Conservation (phyloP, 225 moss, liverwort and hornwort species). For the Ulota crispa region DNA sequence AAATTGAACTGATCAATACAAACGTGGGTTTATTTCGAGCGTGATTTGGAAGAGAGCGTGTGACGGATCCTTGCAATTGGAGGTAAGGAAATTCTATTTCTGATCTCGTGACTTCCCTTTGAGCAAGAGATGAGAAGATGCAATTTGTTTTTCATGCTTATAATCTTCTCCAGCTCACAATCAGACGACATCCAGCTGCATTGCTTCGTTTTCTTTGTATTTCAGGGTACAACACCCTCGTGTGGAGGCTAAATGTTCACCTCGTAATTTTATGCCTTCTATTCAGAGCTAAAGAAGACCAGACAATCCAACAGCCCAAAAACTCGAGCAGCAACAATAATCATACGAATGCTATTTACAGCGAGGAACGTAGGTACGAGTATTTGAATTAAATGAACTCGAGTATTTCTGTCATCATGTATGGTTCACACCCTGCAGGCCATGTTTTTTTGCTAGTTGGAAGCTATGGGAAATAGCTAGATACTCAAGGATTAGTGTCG, state of each 20-base stretch:
- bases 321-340: background rate
- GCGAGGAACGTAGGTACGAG: background rate
- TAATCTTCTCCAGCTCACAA: background rate
- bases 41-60: background rate
- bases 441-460: slow-evolving; percentile 3
- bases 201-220: slow-evolving; percentile 2
- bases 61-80: background rate
- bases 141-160: slow-evolving; percentile 4
- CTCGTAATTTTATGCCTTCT: background rate
- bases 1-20: background rate
- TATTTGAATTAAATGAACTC: slow-evolving; percentile 8
- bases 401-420: slow-evolving; percentile 1
- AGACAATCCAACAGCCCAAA: background rate
- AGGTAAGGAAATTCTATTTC: background rate
- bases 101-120: slow-evolving; percentile 2
- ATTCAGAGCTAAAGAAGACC: background rate
- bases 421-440: background rate
- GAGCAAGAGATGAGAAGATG: slow-evolving; percentile 1
- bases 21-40: background rate
- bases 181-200: background rate
- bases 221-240: background rate
- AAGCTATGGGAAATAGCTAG: slow-evolving; percentile 7
- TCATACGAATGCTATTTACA: background rate
- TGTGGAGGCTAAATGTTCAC: background rate
- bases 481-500: background rate